Percentiles rank a stretch among this genome's conserved stretches.
These are phyloP conservation scores for Tylopilus sp. DNA, from an alignment of 768 basidiomycete species.

Conservation along the genomic window DNA sequence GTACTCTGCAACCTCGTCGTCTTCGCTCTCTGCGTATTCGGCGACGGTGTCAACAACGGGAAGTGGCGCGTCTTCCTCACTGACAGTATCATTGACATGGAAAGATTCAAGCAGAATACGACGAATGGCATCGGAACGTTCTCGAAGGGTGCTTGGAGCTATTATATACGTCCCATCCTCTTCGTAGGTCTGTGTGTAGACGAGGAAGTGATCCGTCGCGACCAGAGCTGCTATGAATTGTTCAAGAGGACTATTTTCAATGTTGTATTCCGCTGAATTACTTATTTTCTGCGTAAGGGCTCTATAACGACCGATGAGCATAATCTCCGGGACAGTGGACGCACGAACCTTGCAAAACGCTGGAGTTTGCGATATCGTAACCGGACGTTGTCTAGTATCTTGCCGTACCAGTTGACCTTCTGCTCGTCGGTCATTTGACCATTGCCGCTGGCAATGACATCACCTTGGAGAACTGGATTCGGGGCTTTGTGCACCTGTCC, in stretches of 20 bases:
- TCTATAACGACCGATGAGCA: conserved; percentile 32
- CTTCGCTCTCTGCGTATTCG: conserved; percentile 45
- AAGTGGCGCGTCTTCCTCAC: conserved; percentile 46
- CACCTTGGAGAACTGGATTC: conserved; percentile 36
- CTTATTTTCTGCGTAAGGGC: conserved; percentile 83
- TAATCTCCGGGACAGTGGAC: neutral
- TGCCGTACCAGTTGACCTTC: conserved; percentile 84
- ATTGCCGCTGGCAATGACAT: conserved; percentile 36
- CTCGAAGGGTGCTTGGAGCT: conserved; percentile 71
- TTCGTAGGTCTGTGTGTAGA: conserved; percentile 85
- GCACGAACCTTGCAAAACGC: conserved; percentile 76
- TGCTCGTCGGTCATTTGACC: conserved; percentile 74
- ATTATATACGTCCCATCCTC: conserved; percentile 91
- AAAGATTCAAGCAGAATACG: conserved; percentile 85
- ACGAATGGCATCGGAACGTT: conserved; percentile 71
- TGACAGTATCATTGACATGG: conserved; percentile 61
- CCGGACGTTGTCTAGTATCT: conserved; percentile 89
- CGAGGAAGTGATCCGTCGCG: conserved; percentile 86
- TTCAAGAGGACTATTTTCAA: conserved; percentile 72
- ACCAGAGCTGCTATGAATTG: conserved; percentile 78
- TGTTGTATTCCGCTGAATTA: conserved; percentile 87
- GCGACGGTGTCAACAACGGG: conserved; percentile 36
- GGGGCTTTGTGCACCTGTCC: conserved; percentile 23
- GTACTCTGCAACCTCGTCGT: conserved; percentile 64
- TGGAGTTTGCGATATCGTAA: conserved; percentile 91